phyloP scores from a whole-genome alignment of 2,329 filamentous ascomycete species.

The Clonostachys chloroleuca region DNA sequence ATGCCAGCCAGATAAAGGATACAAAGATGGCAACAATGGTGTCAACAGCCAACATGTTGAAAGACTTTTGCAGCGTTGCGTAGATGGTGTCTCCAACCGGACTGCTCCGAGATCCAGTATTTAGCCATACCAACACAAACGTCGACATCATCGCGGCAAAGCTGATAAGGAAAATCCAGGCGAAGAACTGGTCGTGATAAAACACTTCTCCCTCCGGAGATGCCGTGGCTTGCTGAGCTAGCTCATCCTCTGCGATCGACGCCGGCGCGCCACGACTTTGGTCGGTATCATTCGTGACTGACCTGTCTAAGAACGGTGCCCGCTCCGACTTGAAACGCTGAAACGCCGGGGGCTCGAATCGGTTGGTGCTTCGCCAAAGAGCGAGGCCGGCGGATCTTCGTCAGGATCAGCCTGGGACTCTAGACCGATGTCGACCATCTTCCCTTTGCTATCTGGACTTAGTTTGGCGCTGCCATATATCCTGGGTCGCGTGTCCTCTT shows the following conservation, averaged over 20 bases:
- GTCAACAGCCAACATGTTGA: conserved; percentile 85
- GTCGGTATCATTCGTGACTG: conserved; percentile 40
- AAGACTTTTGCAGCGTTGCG: conserved; percentile 78
- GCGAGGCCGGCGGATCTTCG: conserved; percentile 52
- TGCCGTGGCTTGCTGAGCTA: conserved; percentile 32
- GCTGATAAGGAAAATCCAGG: conserved; percentile 81
- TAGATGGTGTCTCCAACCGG: conserved; percentile 93
- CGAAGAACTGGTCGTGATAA: conserved; percentile 86
- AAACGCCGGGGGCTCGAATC: conserved; percentile 58
- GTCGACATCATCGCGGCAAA: conserved; percentile 82
- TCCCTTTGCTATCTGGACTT: conserved; percentile 39
- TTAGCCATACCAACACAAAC: conserved; percentile 83
- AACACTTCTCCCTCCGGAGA: conserved; percentile 62
- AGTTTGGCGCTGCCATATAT: conserved; percentile 16
- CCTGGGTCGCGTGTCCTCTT: conserved; percentile 24
- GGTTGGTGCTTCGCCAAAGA: conserved; percentile 39
- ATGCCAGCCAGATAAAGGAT: conserved; percentile 84
- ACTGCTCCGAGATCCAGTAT: conserved; percentile 70
- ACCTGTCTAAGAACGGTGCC: conserved; percentile 30
- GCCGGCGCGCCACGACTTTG: conserved; percentile 29
- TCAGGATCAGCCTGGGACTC: conserved; percentile 61
- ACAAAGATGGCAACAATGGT: conserved; percentile 87
- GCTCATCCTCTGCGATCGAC: conserved; percentile 24
- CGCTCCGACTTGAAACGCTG: conserved; percentile 49
- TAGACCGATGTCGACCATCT: conserved; percentile 84